Base-by-base conservation (phyloP, 352 stramenopile species). In the Phytophthora cryptogea region DNA sequence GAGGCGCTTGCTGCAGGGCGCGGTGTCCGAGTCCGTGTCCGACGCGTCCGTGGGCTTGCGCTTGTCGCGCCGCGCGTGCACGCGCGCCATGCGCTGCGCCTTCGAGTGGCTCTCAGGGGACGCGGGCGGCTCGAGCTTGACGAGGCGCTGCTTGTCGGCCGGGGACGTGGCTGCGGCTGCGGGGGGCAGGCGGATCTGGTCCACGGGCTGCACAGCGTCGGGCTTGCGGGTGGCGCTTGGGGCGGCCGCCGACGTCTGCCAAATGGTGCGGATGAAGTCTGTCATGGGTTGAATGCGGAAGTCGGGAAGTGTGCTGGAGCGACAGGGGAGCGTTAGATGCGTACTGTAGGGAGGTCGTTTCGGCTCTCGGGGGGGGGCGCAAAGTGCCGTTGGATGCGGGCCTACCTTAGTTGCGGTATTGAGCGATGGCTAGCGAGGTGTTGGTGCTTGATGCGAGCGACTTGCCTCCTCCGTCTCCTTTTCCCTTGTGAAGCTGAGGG, bases 41-140 rank as follows among this genome's bases (percentile, higher is more conserved):
- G 20, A 23, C 20, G 20, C 20, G 20, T 73, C 54, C 23, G 66
- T 33, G 3, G 74, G 72, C 69, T 93, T 93, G 56, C 84, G 81
- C 75, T 93, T 93, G 62, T 93, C 83, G 5, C 81, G 74, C 4
- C 83, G 80, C 9, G 81, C 81, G 54, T 93, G 83, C 52, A 91
- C 83, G 14, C 83, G 68, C 0, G 76, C 81, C 8, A 86, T 74
- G 40, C 83, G 83, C 65, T 91, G 81, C 2, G 80, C 81, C 58
- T 91, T 91, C 0, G 78, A 68, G 32, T 66, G 57, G 13, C 50
- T 23, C 2, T 52, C 49, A 2, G 64, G 59, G 8, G 64, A 72
- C 7, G 49, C 20, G 0, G 65, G 65, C n/a, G 59, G 50, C 66
- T 91, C 82, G 0, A 89, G 58, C 59, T 91, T 91, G 32, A 91